These are phyloP conservation scores for Metschnikowia kofuensis DNA, from an alignment of 805 yeast genomes.

Conservation along the genomic window DNA sequence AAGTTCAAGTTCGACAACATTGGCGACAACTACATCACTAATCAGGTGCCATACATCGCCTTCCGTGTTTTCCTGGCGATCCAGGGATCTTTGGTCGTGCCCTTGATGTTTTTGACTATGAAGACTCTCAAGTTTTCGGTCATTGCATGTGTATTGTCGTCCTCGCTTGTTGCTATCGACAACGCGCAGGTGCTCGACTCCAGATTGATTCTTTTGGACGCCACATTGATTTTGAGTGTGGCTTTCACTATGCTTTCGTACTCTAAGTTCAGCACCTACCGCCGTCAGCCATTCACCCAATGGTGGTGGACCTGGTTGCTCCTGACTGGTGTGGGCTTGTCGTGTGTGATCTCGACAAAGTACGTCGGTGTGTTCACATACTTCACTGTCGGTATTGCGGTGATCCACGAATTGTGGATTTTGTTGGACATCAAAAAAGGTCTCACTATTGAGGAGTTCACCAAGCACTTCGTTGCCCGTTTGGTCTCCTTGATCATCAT, in stretches of 20 bases:
- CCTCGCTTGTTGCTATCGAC: constrained; percentile 76
- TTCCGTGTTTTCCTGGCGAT: constrained; percentile 76
- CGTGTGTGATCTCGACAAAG: constrained; percentile 92
- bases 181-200: constrained; percentile 90
- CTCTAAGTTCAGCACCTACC: constrained; percentile 69
- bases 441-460: constrained; percentile 51
- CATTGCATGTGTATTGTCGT: constrained; percentile 73
- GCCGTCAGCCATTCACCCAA: constrained; percentile 60
- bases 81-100: constrained; percentile 80
- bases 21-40: constrained; percentile 75
- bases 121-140: constrained; percentile 81
- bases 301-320: constrained; percentile 88
- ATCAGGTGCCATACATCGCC: constrained; percentile 84
- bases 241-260: constrained; percentile 78
- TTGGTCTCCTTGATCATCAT: constrained; percentile 65
- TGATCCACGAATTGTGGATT: constrained; percentile 82
- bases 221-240: constrained; percentile 79
- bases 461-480: constrained; percentile 74
- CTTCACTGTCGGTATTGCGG: constrained; percentile 83
- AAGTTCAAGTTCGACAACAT: constrained; percentile 84
- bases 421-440: constrained; percentile 72
- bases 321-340: constrained; percentile 79
- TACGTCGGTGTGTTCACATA: constrained; percentile 95
- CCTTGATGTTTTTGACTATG: constrained; percentile 78
- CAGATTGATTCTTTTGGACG: constrained; percentile 86